Evolutionary conservation across 441 rosid species (phyloP), one percentile per base, ranked within the genome.

Genomic region (Corymbia calophylla): DNA sequence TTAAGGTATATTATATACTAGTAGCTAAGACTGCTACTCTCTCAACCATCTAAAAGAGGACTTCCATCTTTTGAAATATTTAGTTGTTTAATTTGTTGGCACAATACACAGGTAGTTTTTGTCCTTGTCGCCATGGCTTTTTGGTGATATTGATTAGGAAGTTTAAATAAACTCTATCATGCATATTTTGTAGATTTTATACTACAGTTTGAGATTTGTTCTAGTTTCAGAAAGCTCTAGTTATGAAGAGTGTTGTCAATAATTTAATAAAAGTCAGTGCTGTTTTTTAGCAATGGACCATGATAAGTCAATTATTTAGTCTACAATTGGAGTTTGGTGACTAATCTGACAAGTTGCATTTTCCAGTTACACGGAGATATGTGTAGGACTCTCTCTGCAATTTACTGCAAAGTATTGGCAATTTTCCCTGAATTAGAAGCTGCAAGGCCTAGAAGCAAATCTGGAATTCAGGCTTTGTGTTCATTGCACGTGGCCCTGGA

Each of bases 401-500:
- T 95, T 91, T 95, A 95, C 70, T 95, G 99, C 92, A 96, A 97
- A 92, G 94, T 96, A 88, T 87, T 96, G 88, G 92, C 96, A 19
- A 91, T 97, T 92, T 97, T 98, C 90, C 99, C 99, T 6, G 94
- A 96, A 7, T 91, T 98, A 92, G 99, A 98, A 95, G 99, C 95
- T 21, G 98, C 99, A 90, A 93, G 99, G 87, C 99, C 99, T 80
- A 91, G 99, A 91, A 98, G 99, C 93, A 98, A 93, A 95, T 96
- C 99, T 56, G 99, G 99, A 87, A 97, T 98, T 91, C 99, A 97
- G 47, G 99, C 99, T 73, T 92, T 98, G 86, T 98, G 99, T 89
- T 95, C 98, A 77, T 94, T 98, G 93, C 99, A 98, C 91, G 95
- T 98, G 90, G 98, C 99, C 66, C 96, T 98, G 54, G 99, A 98